Percentiles rank a stretch among this genome's conserved stretches.
Conservation (phyloP, 2,329 filamentous ascomycete genomes). For the Chlorencoelia australis region DNA sequence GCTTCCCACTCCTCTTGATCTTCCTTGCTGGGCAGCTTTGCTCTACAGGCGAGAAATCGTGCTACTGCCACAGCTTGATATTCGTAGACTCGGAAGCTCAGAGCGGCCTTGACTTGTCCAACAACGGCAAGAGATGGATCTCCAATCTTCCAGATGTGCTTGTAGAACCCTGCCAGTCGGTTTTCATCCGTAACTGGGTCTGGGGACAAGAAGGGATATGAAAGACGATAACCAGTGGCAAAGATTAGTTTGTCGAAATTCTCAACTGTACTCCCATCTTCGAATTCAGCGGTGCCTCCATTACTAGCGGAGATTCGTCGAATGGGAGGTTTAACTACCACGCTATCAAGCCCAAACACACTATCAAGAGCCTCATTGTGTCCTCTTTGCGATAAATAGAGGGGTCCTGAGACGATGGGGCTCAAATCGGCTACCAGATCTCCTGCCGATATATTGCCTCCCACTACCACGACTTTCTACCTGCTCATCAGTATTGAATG, state of each 20-base stretch:
- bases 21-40: constrained; percentile 34
- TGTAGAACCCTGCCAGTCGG: constrained; percentile 42
- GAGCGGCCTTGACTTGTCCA: constrained; percentile 36
- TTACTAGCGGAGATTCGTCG: too few relatives aligned
- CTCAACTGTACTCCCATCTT: constrained; percentile 39
- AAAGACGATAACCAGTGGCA: constrained; percentile 54
- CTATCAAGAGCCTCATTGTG: too few relatives aligned
- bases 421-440: too few relatives aligned
- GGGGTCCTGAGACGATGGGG: too few relatives aligned
- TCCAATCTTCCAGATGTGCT: constrained; percentile 42
- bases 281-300: constrained; percentile 45
- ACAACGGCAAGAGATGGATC: constrained; percentile 46
- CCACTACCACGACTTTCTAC: constrained; percentile 41
- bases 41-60: constrained; percentile 43
- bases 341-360: too few relatives aligned
- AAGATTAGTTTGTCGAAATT: constrained; percentile 53
- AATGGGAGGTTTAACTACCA: too few relatives aligned
- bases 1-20: constrained; percentile 46
- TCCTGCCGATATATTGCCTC: constrained; percentile 54
- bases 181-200: constrained; percentile 39
- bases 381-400: too few relatives aligned
- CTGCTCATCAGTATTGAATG: too few relatives aligned
- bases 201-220: constrained; percentile 45
- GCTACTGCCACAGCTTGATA: constrained; percentile 54
- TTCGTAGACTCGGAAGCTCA: constrained; percentile 58